Evolutionary conservation across 169 alveolate genomes (phyloP).

Genomic region (Blepharisma undulans): DNA sequence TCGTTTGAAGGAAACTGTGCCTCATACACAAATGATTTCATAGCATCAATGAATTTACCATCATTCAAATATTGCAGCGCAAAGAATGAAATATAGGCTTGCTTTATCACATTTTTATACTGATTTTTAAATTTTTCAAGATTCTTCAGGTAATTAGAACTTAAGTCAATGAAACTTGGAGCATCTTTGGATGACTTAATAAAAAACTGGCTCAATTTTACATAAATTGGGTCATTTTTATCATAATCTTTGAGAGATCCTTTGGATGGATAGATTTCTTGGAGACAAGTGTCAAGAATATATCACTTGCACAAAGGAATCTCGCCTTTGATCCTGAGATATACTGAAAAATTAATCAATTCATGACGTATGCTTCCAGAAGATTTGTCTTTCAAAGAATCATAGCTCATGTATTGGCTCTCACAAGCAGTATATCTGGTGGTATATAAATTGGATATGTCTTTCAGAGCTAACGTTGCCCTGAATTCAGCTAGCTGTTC

Average conservation of each 20-base stretch:
- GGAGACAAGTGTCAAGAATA: neutral
- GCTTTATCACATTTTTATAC: neutral
- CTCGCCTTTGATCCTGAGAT: neutral
- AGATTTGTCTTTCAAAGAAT: neutral
- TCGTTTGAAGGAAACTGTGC: neutral
- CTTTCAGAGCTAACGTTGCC: neutral
- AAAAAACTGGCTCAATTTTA: neutral
- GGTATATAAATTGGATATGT: neutral
- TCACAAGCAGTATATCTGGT: neutral
- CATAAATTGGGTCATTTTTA: neutral
- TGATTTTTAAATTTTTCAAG: neutral
- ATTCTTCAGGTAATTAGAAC: neutral
- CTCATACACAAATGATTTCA: neutral
- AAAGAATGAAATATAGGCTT: neutral
- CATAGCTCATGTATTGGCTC: neutral
- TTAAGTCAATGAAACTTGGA: neutral
- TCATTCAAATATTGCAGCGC: neutral
- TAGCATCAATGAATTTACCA: neutral
- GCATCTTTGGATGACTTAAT: neutral
- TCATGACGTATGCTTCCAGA: neutral
- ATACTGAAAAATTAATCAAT: neutral
- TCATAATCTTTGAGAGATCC: neutral
- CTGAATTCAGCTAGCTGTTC: neutral
- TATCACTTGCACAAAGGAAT: neutral
- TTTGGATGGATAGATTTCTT: neutral